Evolutionary conservation across 495 filamentous ascomycete genomes (phyloP).

Genomic region (Pyrenula aspistea): DNA sequence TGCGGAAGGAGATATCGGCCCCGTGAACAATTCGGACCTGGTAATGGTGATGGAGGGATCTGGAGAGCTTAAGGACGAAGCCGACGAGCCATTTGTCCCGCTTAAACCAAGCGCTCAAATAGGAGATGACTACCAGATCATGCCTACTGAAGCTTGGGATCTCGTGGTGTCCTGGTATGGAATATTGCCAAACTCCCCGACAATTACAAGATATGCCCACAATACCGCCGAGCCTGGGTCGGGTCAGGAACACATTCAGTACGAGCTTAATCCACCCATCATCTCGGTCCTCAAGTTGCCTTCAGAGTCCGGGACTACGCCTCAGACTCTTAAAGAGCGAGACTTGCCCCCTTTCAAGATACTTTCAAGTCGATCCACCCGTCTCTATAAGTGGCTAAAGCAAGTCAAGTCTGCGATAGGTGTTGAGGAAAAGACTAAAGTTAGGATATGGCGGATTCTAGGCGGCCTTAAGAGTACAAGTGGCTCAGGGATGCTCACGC

Average conservation of each 20-base stretch:
- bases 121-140: conserved; percentile 59
- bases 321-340: conserved; percentile 46
- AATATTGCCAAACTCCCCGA: conserved; percentile 51
- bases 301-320: conserved; percentile 43
- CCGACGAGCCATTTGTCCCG: conserved; percentile 55
- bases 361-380: conserved; percentile 54
- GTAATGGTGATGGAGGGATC: conserved; percentile 29
- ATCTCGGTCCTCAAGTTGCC: conserved; percentile 76
- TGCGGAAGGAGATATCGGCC: conserved; percentile 55
- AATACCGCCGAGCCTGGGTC: conserved; percentile 51
- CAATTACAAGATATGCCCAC: conserved; percentile 66
- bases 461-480: conserved; percentile 30
- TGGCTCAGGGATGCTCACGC: conserved; percentile 39
- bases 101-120: conserved; percentile 58
- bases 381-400: conserved; percentile 61
- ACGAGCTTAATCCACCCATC: conserved; percentile 75
- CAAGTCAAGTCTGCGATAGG: conserved; percentile 52
- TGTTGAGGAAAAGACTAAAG: conserved; percentile 57
- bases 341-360: conserved; percentile 44
- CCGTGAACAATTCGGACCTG: conserved; percentile 74
- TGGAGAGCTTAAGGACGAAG: conserved; percentile 34
- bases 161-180: conserved; percentile 74
- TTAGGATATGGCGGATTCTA: conserved; percentile 67
- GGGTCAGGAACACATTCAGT: conserved; percentile 54
- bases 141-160: conserved; percentile 73